Conservation (phyloP, 2,329 filamentous ascomycete genomes). For the Ophiostoma ulmi region DNA sequence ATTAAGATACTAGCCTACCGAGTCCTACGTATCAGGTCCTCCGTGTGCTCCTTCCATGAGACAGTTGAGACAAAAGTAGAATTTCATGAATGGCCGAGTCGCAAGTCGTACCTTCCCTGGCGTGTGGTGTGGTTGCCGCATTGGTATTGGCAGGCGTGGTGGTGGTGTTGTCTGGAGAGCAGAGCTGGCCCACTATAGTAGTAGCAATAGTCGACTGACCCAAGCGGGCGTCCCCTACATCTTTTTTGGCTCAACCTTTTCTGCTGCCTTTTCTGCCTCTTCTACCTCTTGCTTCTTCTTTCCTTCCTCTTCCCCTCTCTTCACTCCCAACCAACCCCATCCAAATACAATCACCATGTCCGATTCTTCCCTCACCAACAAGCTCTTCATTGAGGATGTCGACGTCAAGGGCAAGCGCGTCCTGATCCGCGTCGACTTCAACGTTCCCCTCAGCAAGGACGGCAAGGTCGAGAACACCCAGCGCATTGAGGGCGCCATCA, state of each 20-base stretch:
- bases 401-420: conserved; percentile 98
- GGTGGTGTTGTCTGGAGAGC: conserved; percentile 11
- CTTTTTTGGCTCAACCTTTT: not conserved
- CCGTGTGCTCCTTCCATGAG: too few relatives aligned
- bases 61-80: not conserved
- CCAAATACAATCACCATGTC: conserved; percentile 48
- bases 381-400: conserved; percentile 93
- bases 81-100: not conserved
- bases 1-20: not conserved
- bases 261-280: not conserved
- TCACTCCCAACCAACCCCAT: not conserved
- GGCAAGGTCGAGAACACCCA: conserved; percentile 98
- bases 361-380: conserved; percentile 81
- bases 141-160: not conserved
- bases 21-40: not conserved
- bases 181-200: conserved; percentile 3
- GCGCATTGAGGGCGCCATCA: conserved; percentile 91
- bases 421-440: conserved; percentile 98
- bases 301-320: not conserved
- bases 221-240: not conserved
- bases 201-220: conserved; percentile 9
- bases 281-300: not conserved
- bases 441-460: conserved; percentile 88
- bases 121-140: conserved; percentile 11
- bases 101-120: conserved; percentile 4